Conservation (phyloP, 805 yeast species). For the Pichia kluyveri region DNA sequence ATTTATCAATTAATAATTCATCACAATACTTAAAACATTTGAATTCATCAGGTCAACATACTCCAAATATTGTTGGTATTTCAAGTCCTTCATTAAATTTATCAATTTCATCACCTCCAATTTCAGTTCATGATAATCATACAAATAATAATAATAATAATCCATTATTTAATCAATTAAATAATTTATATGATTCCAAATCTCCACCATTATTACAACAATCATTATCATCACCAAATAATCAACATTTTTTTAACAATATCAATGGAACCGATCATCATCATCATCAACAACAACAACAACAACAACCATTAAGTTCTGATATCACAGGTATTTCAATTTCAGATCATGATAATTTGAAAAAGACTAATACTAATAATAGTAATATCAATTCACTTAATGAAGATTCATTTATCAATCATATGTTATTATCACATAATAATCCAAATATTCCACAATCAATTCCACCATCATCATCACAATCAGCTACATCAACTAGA, state of each 20-base stretch:
- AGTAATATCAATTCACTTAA: not conserved
- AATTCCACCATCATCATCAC: not conserved
- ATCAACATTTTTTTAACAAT: not conserved
- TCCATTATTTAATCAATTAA: not conserved
- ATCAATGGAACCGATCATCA: too few species aligned
- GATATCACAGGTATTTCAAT: slow-evolving; percentile 4
- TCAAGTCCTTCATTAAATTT: slow-evolving; percentile 9
- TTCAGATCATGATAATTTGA: not conserved
- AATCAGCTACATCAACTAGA: not conserved
- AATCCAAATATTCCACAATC: not conserved
- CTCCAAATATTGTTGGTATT: not conserved
- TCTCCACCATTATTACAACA: not conserved
- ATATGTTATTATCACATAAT: not conserved
- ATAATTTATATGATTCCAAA: slow-evolving; percentile 2
- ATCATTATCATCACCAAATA: slow-evolving; percentile 1
- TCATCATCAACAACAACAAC: too few species aligned
- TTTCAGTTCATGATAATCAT: slow-evolving; percentile 3
- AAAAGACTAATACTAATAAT: too few species aligned
- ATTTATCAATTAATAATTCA: slow-evolving; percentile 11
- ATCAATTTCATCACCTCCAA: slow-evolving; percentile 9
- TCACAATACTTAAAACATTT: slow-evolving; percentile 5
- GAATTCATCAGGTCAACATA: slow-evolving; percentile 1
- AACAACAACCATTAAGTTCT: not conserved
- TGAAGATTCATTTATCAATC: not conserved
- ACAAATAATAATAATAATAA: not conserved